Evolutionary conservation across 1,284 basidiomycete genomes (phyloP).

Genomic region (Microbotryum saponariae): DNA sequence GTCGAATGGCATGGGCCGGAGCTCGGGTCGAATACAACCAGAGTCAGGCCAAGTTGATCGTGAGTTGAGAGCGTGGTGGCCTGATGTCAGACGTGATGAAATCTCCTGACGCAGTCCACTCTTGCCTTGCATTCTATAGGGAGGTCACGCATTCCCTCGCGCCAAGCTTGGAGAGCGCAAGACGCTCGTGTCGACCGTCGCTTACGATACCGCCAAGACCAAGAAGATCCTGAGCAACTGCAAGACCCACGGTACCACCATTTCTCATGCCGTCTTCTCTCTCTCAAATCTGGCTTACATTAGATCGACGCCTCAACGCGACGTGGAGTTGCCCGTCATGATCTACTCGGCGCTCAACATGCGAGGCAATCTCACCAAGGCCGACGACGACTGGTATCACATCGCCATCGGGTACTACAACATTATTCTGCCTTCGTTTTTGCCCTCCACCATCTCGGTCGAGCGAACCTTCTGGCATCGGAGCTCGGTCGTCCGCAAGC

Average conservation of each 20-base stretch:
- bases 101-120: not conserved
- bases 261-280: constrained; percentile 65
- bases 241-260: constrained; percentile 61
- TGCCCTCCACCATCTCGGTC: constrained; percentile 38
- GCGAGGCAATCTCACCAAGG: constrained; percentile 51
- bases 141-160: constrained; percentile 59
- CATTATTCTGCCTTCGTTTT: constrained; percentile 60
- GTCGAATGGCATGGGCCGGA: constrained; percentile 37
- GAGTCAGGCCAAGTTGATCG: constrained; percentile 49
- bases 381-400: constrained; percentile 54
- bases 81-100: not conserved
- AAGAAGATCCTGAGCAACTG: constrained; percentile 51
- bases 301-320: constrained; percentile 45
- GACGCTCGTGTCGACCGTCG: constrained; percentile 58
- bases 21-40: constrained; percentile 53
- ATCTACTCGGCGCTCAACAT: constrained; percentile 73
- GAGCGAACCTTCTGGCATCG: constrained; percentile 60
- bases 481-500: constrained; percentile 57
- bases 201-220: constrained; percentile 52
- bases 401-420: constrained; percentile 68
- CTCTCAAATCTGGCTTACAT: constrained; percentile 59
- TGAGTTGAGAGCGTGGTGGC: not conserved
- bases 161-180: constrained; percentile 44
- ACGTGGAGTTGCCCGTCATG: constrained; percentile 53
- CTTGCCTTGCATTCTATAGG: constrained; percentile 32